These are phyloP conservation scores for Eucalyptus decipiens DNA, from an alignment of 345 rosid genomes.

Conservation along the genomic window DNA sequence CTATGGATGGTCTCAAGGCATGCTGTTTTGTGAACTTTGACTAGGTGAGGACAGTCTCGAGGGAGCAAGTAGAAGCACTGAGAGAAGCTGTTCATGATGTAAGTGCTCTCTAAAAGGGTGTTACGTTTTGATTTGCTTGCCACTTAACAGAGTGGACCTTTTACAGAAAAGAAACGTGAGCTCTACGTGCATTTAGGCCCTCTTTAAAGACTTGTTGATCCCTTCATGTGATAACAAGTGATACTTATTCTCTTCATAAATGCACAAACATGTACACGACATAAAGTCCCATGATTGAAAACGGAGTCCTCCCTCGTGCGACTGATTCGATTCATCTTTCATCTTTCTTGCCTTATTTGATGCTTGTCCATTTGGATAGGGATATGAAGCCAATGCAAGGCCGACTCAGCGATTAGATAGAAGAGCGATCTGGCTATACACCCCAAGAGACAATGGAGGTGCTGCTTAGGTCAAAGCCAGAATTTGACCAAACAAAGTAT, in stretches of 20 bases:
- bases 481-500: background rate
- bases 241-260: background rate
- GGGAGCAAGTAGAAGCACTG: conserved; percentile 39
- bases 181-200: background rate
- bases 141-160: background rate
- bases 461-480: background rate
- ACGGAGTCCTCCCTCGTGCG: background rate
- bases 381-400: conserved; percentile 53
- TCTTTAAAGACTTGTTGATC: too few relatives aligned
- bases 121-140: background rate
- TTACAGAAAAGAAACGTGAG: background rate
- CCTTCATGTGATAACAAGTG: too few relatives aligned
- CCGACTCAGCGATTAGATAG: conserved; percentile 34
- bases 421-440: conserved; percentile 27
- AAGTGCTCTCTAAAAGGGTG: background rate
- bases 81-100: conserved; percentile 40
- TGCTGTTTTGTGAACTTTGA: background rate
- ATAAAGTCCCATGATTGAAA: background rate
- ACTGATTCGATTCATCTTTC: background rate
- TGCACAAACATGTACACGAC: background rate
- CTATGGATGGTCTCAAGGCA: background rate
- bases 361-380: conserved; percentile 13
- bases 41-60: conserved; percentile 40
- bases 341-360: background rate
- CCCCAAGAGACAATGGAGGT: background rate